Percentiles rank a stretch among this genome's conserved stretches.
phyloP scores from a whole-genome alignment of 331 rosid genomes.

The Spiraea crenata region DNA sequence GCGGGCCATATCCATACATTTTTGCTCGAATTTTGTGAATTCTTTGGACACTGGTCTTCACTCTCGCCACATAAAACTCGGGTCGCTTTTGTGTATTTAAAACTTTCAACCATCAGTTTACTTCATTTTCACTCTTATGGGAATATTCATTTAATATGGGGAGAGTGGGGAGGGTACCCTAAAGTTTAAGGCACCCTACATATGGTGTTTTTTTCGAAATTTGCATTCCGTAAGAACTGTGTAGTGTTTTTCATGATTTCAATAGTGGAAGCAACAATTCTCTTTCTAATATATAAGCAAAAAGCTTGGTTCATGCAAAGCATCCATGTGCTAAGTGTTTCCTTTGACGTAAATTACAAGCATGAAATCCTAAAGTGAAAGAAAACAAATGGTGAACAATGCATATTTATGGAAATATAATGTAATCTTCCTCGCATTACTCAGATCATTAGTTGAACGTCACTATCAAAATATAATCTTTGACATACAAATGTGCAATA shows the following conservation, averaged over 20 bases:
- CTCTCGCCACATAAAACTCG: not conserved
- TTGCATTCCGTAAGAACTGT: not conserved
- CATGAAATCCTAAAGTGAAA: constrained; percentile 7
- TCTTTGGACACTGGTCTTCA: constrained; percentile 8
- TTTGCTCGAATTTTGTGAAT: not conserved
- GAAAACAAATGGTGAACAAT: too few species aligned
- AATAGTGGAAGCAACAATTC: not conserved
- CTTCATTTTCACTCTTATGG: constrained; percentile 5
- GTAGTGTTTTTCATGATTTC: not conserved
- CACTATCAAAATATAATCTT: too few species aligned
- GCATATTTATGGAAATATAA: not conserved
- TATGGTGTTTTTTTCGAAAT: not conserved
- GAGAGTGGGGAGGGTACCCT: not conserved
- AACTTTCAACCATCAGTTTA: not conserved
- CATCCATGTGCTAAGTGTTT: not conserved
- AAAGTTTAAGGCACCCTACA: not conserved
- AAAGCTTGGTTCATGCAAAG: not conserved
- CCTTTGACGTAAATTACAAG: not conserved
- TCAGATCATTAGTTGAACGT: too few species aligned
- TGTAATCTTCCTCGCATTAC: too few species aligned
- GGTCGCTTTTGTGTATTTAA: not conserved
- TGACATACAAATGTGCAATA: not conserved
- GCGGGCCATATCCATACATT: constrained; percentile 15
- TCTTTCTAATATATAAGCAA: not conserved
- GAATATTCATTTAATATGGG: not conserved